Evolutionary conservation across 305 asterid species (phyloP).

Genomic region (Nicotiana rustica): DNA sequence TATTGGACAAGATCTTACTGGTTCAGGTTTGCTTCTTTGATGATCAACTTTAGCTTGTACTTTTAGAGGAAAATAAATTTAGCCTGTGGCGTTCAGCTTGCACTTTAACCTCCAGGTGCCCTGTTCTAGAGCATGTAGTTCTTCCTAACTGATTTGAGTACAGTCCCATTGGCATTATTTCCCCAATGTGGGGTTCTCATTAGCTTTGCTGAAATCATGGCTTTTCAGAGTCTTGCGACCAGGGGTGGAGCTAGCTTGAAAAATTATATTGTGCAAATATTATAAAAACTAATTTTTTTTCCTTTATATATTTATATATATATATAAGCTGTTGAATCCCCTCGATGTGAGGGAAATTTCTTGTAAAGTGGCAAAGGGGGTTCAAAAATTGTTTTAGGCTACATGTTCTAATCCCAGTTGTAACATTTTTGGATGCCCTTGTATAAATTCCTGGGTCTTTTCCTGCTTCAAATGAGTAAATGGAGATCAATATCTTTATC

Average conservation of each 20-base stretch:
- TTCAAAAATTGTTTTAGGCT: too few relatives aligned
- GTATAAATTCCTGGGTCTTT: too few relatives aligned
- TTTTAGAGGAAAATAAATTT: constrained; percentile 27
- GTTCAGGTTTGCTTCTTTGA: constrained; percentile 62
- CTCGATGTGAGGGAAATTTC: too few relatives aligned
- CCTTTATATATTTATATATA: too few relatives aligned
- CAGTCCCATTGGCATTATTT: background rate
- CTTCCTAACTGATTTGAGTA: constrained; percentile 7
- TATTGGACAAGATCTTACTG: constrained; percentile 83
- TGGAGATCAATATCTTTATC: constrained; percentile 22
- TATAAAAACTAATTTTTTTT: too few relatives aligned
- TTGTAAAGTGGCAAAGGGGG: too few relatives aligned
- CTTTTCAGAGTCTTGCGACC: background rate
- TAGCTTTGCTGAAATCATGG: constrained; percentile 13
- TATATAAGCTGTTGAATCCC: too few relatives aligned
- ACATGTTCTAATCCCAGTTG: too few relatives aligned
- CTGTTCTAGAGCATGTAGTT: constrained; percentile 17
- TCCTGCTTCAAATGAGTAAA: background rate
- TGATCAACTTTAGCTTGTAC: constrained; percentile 21
- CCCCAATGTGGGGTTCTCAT: background rate
- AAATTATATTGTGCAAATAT: too few relatives aligned
- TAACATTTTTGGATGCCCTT: too few relatives aligned
- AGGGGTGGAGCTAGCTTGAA: too few relatives aligned
- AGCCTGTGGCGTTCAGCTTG: background rate
- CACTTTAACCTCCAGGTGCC: constrained; percentile 31